Evolutionary conservation across 768 basidiomycete species (phyloP).

Genomic region (Mycena filopes): DNA sequence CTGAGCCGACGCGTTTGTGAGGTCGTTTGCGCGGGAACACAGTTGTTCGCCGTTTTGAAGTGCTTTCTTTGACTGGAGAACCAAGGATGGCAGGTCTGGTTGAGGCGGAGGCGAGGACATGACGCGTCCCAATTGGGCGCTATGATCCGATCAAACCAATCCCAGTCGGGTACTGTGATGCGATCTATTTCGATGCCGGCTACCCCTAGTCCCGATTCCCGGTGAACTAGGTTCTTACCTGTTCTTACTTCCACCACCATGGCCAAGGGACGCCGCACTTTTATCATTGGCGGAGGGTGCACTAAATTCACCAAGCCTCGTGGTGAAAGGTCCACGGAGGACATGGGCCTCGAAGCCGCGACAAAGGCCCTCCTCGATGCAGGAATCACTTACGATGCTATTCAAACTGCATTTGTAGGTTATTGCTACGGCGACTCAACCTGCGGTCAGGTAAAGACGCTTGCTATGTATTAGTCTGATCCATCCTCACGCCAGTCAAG

Average conservation of each 20-base stretch:
- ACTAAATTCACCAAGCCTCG: constrained; percentile 87
- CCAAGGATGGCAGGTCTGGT: constrained; percentile 72
- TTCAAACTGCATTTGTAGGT: constrained; percentile 81
- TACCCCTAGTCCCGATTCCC: constrained; percentile 2
- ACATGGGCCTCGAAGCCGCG: constrained; percentile 89
- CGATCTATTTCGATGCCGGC: too few species aligned
- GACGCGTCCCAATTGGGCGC: too few species aligned
- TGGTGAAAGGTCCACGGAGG: constrained; percentile 73
- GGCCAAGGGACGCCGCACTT: constrained; percentile 56
- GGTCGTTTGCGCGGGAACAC: constrained; percentile 71
- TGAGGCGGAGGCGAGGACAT: constrained; percentile 34
- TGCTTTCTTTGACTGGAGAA: constrained; percentile 85
- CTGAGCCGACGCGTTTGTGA: constrained; percentile 75
- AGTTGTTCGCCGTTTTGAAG: constrained; percentile 82
- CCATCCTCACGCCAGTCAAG: constrained; percentile 45
- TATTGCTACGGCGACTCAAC: constrained; percentile 87
- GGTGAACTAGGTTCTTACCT: too few species aligned
- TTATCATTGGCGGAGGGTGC: constrained; percentile 78
- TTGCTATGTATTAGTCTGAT: not conserved
- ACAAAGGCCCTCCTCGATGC: constrained; percentile 86
- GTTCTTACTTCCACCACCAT: constrained; percentile 14
- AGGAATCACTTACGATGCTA: constrained; percentile 86
- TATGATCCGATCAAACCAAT: too few species aligned
- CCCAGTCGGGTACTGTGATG: too few species aligned
- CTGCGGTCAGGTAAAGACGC: constrained; percentile 67